Evolutionary conservation across 495 filamentous ascomycete genomes (phyloP).

Genomic region (Hyaloscypha bicolor): DNA sequence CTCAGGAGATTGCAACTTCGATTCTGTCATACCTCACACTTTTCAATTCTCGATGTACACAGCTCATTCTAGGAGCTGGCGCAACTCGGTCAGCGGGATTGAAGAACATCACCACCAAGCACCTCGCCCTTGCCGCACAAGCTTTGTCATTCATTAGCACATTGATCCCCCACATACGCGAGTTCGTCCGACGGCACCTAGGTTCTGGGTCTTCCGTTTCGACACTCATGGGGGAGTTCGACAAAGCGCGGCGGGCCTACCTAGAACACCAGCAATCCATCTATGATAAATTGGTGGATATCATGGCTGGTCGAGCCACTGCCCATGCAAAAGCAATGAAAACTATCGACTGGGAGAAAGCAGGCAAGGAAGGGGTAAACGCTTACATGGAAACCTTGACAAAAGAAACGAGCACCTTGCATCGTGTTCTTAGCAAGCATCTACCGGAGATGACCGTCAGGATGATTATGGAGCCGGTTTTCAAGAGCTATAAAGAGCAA

Average conservation of each 20-base stretch:
- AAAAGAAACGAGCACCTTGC: conserved; percentile 85
- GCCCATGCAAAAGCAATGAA: conserved; percentile 75
- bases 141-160: conserved; percentile 85
- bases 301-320: conserved; percentile 81
- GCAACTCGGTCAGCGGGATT: conserved; percentile 89
- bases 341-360: conserved; percentile 71
- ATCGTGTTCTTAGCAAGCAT: conserved; percentile 85
- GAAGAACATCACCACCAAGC: conserved; percentile 95
- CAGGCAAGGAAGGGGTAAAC: conserved; percentile 45
- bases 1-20: conserved; percentile 74
- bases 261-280: conserved; percentile 94
- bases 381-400: conserved; percentile 89
- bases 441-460: conserved; percentile 75
- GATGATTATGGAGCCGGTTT: conserved; percentile 91
- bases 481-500: conserved; percentile 82
- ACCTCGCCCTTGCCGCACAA: conserved; percentile 91
- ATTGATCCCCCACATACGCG: conserved; percentile 86
- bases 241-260: conserved; percentile 84
- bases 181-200: conserved; percentile 80
- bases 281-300: conserved; percentile 93
- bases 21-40: conserved; percentile 70
- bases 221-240: conserved; percentile 79
- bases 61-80: conserved; percentile 93
- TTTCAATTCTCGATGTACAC: conserved; percentile 92
- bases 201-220: conserved; percentile 50